These are phyloP conservation scores for Xylaria sp. DNA, from an alignment of 2,329 filamentous ascomycete species.

Conservation along the genomic window DNA sequence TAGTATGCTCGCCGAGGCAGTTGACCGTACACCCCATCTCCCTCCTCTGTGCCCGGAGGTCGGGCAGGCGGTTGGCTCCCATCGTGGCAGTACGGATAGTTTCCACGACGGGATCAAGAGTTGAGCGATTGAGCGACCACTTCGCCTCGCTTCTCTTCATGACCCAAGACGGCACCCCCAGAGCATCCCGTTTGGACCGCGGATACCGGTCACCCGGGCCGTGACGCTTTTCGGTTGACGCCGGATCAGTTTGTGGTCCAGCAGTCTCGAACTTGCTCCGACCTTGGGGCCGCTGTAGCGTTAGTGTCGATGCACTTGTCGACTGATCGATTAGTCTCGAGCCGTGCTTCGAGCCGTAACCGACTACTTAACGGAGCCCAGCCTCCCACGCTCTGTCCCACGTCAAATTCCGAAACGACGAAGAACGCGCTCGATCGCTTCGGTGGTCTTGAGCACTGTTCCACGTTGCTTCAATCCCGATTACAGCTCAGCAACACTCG, in stretches of 20 bases:
- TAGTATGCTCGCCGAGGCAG: conserved; percentile 42
- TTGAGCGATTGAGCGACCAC: conserved; percentile 33
- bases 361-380: conserved; percentile 20
- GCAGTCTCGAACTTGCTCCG: conserved; percentile 34
- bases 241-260: conserved; percentile 14
- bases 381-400: conserved; percentile 17
- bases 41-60: conserved; percentile 33
- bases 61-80: conserved; percentile 46
- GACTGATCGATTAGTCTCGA: conserved; percentile 35
- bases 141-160: conserved; percentile 38
- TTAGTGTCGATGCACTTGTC: conserved; percentile 31
- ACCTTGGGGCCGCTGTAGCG: conserved; percentile 27
- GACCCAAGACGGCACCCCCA: conserved; percentile 35
- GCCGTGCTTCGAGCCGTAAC: conserved; percentile 24
- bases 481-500: conserved; percentile 29
- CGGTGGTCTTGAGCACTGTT: conserved; percentile 32
- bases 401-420: conserved; percentile 12
- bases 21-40: conserved; percentile 45
- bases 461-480: conserved; percentile 14
- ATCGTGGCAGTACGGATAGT: conserved; percentile 39
- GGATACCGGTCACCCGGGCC: conserved; percentile 32
- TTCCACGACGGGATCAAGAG: conserved; percentile 38
- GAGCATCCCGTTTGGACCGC: conserved; percentile 35
- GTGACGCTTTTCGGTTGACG: conserved; percentile 29
- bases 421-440: conserved; percentile 27